These are phyloP conservation scores for Amaranthus hypochondriacus DNA, from an alignment of 148 eudicot genomes.

Conservation along the genomic window DNA sequence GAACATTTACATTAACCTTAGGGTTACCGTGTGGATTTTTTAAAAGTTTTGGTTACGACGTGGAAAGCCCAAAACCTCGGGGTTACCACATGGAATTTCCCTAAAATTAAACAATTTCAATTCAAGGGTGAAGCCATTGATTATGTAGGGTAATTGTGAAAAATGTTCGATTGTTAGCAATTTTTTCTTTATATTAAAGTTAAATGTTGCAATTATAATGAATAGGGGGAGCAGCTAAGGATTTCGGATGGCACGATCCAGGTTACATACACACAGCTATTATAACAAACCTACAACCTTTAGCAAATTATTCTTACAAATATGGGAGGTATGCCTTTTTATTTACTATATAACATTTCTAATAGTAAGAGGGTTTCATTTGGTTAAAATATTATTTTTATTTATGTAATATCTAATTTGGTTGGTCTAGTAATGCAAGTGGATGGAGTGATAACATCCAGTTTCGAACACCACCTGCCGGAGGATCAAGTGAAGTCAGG, in stretches of 20 bases:
- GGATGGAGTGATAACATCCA: constrained; percentile 66
- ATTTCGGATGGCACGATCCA: constrained; percentile 95
- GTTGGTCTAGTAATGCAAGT: constrained; percentile 39
- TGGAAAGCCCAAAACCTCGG: no score
- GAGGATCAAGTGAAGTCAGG: constrained; percentile 61
- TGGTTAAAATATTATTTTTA: not conserved
- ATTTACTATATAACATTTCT: no score
- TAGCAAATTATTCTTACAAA: constrained; percentile 40
- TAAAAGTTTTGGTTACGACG: no score
- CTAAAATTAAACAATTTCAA: no score
- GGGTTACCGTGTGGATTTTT: no score
- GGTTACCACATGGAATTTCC: no score
- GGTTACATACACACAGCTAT: constrained; percentile 74
- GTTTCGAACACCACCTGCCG: constrained; percentile 62
- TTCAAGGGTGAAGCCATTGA: no score
- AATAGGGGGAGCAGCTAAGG: constrained; percentile 52
- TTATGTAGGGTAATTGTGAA: constrained; percentile 14
- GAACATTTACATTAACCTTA: no score
- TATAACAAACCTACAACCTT: constrained; percentile 58
- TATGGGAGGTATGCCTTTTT: constrained; percentile 62
- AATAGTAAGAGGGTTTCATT: not conserved
- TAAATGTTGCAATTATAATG: no score
- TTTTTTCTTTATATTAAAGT: no score
- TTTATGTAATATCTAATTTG: not conserved
- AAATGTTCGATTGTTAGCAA: constrained; percentile 1